phyloP scores from a whole-genome alignment of 257 asterid genomes.

The Oldenlandia corymbosa region DNA sequence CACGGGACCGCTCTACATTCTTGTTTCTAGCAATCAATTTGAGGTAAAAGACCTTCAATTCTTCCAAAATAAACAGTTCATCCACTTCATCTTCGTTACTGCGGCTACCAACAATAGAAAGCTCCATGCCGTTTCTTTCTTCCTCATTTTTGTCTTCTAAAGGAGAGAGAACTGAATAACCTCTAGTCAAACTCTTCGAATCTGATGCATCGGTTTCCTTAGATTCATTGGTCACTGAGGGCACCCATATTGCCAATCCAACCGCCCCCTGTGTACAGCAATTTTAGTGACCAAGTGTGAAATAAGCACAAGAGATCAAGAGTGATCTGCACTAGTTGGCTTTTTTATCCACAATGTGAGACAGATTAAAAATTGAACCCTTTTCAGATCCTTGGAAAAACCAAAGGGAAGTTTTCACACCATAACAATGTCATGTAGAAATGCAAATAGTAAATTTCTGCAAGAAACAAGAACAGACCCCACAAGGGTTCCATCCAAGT shows the following conservation, averaged over 20 bases:
- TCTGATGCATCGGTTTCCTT: constrained; percentile 56
- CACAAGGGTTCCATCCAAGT: neutral
- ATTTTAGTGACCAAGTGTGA: neutral
- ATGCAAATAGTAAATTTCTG: too few species aligned
- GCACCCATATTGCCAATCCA: constrained; percentile 99
- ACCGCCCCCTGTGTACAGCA: constrained; percentile 76
- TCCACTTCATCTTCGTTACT: constrained; percentile 40
- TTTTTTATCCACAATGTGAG: neutral
- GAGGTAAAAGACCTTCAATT: constrained; percentile 70
- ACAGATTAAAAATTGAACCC: neutral
- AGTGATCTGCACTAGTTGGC: neutral
- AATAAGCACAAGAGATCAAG: neutral
- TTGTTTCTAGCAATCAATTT: constrained; percentile 5
- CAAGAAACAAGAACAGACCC: neutral
- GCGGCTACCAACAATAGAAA: constrained; percentile 44
- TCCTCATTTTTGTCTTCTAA: constrained; percentile 38
- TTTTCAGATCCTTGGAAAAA: neutral
- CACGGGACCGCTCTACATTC: too few species aligned
- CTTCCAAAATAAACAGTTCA: constrained; percentile 53
- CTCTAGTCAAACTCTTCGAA: constrained; percentile 43
- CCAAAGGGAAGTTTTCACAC: too few species aligned
- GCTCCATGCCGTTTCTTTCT: constrained; percentile 68
- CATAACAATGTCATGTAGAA: too few species aligned
- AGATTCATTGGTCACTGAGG: constrained; percentile 77
- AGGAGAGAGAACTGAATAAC: constrained; percentile 63